Conservation (phyloP, 179 eudicot species). For the Sideroxylon spinosum region DNA sequence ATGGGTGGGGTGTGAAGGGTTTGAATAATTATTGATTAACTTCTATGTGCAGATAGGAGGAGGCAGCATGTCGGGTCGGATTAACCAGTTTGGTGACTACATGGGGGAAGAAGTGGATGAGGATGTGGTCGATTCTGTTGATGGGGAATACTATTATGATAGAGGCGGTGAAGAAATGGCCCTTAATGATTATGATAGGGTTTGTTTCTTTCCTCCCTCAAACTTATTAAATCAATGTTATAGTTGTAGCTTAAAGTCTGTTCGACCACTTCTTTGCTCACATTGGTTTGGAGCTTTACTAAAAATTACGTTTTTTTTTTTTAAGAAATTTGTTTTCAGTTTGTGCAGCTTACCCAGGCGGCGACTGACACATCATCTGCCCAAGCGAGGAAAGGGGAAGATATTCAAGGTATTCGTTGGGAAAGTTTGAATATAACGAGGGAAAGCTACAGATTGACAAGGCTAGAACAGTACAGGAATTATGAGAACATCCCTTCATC, state of each 20-base stretch:
- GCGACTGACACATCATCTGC: slow-evolving; percentile 82
- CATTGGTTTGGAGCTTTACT: not conserved
- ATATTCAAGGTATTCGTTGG: slow-evolving; percentile 93
- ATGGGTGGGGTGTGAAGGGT: too few species aligned
- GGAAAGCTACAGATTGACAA: slow-evolving; percentile 60
- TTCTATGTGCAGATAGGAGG: too few species aligned
- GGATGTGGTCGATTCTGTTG: slow-evolving; percentile 49
- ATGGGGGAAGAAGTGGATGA: slow-evolving; percentile 48
- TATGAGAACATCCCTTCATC: slow-evolving; percentile 69
- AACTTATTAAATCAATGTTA: not conserved
- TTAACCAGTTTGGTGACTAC: slow-evolving; percentile 38
- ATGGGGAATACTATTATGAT: slow-evolving; percentile 36
- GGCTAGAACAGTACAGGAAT: slow-evolving; percentile 76
- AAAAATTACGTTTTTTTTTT: slow-evolving; percentile 5
- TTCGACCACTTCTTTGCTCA: not conserved
- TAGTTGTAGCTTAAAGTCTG: not conserved
- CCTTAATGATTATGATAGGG: slow-evolving; percentile 67
- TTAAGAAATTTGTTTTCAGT: not conserved
- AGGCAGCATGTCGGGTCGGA: slow-evolving; percentile 33
- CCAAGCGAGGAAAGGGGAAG: slow-evolving; percentile 80
- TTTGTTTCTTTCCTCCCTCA: slow-evolving; percentile 25
- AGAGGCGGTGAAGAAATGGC: slow-evolving; percentile 39
- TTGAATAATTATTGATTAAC: too few species aligned
- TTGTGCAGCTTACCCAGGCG: slow-evolving; percentile 58
- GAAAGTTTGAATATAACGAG: slow-evolving; percentile 66